Evolutionary conservation across 2,329 filamentous ascomycete species (phyloP), one percentile per base, ranked within the genome.

Genomic region (Piedraia hortae): DNA sequence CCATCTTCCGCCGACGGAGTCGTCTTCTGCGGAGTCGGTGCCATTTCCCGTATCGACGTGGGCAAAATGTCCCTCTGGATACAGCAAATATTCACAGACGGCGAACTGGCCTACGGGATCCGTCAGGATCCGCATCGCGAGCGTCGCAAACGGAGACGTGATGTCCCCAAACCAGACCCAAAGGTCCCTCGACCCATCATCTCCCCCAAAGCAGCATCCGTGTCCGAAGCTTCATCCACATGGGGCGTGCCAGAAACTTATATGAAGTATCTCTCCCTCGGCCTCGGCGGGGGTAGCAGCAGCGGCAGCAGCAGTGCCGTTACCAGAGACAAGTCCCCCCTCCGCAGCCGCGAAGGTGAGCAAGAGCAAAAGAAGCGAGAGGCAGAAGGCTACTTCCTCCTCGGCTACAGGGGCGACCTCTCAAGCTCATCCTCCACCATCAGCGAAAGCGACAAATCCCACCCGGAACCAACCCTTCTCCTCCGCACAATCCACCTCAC

Each of bases 51-150:
- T 24, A 56, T 56, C 10, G 82, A 75, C 0, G 38, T 90, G 20
- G 56, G 65, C 21, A 64, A 70, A 34, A 41, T 91, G 12, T 69
- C 71, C 1, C 61, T 70, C 24, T 93, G 82, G 82, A 69, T 85
- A 56, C 73, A 88, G 42, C 71, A 74, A 36, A 56, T 91, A 2
- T 89, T 85, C 43, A 66, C 56, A 14, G 75, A 77, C 53, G 82
- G 80, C 2, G 65, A 74, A 23, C 59, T 72, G 36, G 67, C 82
- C 2, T 93, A 90, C 40, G 82, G 80, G 3, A 61, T 91, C 4
- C 60, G 62, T 23, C 71, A 88, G 16, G 78, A 75, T 31, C 72
- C 77, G 8, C 61, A 59, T 2, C 68, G 72, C 1, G 56, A 57
- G 27, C 59, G 70, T 14, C 53, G 56, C 21, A 49, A 39, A 20